These are phyloP conservation scores for Oidium heveae DNA, from an alignment of 2,329 filamentous ascomycete genomes.

Conservation along the genomic window DNA sequence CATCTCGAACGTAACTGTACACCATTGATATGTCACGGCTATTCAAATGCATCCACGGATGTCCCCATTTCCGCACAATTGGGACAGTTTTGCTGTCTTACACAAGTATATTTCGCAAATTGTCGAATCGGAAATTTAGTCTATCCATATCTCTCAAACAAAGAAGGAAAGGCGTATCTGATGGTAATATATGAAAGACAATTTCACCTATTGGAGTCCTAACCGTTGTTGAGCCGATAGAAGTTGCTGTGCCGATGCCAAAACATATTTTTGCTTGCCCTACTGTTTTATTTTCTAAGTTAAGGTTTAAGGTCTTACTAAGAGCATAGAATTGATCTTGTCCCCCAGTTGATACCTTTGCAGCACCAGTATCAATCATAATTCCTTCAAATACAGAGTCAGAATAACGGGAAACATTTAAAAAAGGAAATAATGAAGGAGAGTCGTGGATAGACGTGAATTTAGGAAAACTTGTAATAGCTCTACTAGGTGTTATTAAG, in stretches of 20 bases:
- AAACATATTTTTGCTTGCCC: not conserved
- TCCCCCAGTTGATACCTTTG: not conserved
- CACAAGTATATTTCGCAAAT: not conserved
- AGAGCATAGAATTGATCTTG: not conserved
- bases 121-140: not conserved
- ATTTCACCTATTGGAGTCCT: not conserved
- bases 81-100: not conserved
- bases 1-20: not conserved
- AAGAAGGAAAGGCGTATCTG: not conserved
- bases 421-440: constrained; percentile 3
- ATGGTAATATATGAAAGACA: not conserved
- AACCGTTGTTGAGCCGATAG: not conserved
- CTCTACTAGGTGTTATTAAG: not conserved
- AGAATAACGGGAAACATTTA: constrained; percentile 1
- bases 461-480: not conserved
- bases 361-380: not conserved
- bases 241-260: not conserved
- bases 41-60: not conserved
- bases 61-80: not conserved
- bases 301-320: not conserved
- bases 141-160: not conserved
- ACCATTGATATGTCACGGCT: not conserved
- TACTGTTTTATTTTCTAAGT: not conserved
- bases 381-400: not conserved
- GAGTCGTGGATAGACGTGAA: not conserved